Base-by-base conservation (phyloP, 805 yeast species). In the Gaillardinia entomophila region DNA sequence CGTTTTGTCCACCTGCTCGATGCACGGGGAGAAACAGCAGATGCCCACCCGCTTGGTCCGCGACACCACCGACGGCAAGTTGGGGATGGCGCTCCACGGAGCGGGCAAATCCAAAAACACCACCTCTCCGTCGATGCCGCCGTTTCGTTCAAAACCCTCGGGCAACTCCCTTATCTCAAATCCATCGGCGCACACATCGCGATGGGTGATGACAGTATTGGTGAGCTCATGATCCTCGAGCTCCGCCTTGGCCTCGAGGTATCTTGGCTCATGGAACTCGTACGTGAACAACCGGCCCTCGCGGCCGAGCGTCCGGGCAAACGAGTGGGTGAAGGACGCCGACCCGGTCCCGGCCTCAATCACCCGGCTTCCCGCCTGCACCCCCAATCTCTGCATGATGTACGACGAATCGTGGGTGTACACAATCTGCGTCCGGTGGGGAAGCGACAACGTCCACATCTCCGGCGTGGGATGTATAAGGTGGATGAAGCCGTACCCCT, bases 321-420 rank as follows among this genome's bases (percentile, higher is more conserved):
- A 76, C 0, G 96, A 81, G 60, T 92, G 99, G 3, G 96, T 83
- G 51, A 92, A 86, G 1, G 96, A 87, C 0, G 94, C 99, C 5
- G 96, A 84, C 0, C 98, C 99, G 0, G 99, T 92, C 24, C 99
- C 99, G 1, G 97, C 96, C 61, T 92, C 99, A 29, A 92, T 81
- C 10, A 92, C 94, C 37, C 76, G 62, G 1, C 87, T 72, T 1
- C 90, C 89, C 11, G 85, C 76, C 13, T 75, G 66, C 34, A 92
- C 79, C 28, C 77, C 72, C 41, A 92, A 62, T 47, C 96, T 65
- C 54, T 90, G 96, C 41, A 85, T 74, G 34, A 92, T 88, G 49
- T 86, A 92, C 18, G 95, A 77, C 2, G 96, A 83, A 55, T 92
- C 99, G 7, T 95, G 95, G 0, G 97, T 84, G 54, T 92, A 92